phyloP scores from a whole-genome alignment of 1,284 basidiomycete genomes.

The Ustilago cynodontis region DNA sequence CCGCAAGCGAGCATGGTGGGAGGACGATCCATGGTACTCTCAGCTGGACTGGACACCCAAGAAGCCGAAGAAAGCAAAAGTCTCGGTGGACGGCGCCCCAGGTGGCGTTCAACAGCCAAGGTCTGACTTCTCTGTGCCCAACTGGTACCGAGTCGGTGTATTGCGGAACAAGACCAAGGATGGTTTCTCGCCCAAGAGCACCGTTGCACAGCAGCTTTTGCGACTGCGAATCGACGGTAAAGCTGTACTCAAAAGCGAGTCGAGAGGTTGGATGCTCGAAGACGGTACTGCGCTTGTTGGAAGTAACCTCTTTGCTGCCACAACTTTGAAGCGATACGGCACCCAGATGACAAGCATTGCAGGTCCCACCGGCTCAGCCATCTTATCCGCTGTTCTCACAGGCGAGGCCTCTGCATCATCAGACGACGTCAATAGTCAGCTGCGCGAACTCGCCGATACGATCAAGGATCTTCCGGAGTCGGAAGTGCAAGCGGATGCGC shows the following conservation, averaged over 20 bases:
- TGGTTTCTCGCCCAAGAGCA: conserved; percentile 34
- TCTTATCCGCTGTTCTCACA: conserved; percentile 32
- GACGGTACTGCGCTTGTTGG: conserved; percentile 37
- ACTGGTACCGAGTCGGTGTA: conserved; percentile 61
- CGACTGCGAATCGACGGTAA: conserved; percentile 47
- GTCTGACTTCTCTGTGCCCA: conserved; percentile 40
- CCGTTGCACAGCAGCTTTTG: conserved; percentile 52
- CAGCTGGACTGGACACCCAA: conserved; percentile 98
- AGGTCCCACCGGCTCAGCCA: conserved; percentile 28
- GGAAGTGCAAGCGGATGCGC: conserved; percentile 27
- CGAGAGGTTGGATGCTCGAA: conserved; percentile 37
- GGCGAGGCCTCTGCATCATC: conserved; percentile 16
- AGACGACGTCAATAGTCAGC: conserved; percentile 14
- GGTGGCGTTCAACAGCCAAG: conserved; percentile 6
- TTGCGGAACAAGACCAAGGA: conserved; percentile 43
- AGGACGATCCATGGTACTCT: conserved; percentile 84
- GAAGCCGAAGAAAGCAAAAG: conserved; percentile 74
- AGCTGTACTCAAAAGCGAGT: conserved; percentile 29
- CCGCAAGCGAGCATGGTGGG: conserved; percentile 73
- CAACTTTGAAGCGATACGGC: conserved; percentile 40
- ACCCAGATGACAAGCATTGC: conserved; percentile 34
- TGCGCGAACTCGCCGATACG: conserved; percentile 44
- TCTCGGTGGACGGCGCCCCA: conserved; percentile 6
- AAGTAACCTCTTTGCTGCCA: conserved; percentile 45
- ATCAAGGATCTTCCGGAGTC: conserved; percentile 21